These are phyloP conservation scores for Colletotrichum acutatum DNA, from an alignment of 2,329 filamentous ascomycete species.

Conservation along the genomic window DNA sequence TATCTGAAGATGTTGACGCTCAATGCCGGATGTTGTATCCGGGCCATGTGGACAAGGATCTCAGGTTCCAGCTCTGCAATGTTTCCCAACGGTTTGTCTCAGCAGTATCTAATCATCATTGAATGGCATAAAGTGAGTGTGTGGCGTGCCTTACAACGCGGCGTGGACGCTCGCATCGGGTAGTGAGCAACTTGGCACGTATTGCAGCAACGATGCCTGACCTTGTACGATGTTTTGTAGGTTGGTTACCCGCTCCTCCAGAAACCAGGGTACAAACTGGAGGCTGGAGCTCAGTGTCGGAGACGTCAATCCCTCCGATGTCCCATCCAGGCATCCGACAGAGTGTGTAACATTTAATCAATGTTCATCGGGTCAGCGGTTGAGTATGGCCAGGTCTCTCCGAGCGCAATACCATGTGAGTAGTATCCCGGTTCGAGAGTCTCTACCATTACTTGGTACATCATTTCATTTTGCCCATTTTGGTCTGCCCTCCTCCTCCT, in stretches of 20 bases:
- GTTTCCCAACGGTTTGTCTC: neutral
- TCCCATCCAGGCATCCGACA: neutral
- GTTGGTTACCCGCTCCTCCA: neutral
- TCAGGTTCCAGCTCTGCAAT: neutral
- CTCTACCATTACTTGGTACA: neutral
- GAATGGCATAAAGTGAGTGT: neutral
- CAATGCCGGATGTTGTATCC: conserved; percentile 5
- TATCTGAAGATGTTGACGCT: neutral
- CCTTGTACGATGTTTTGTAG: neutral
- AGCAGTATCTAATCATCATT: neutral
- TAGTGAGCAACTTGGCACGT: neutral
- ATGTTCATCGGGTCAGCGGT: neutral
- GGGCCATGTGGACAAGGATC: neutral
- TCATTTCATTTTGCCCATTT: neutral
- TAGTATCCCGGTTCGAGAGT: neutral
- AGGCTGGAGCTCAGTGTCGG: neutral
- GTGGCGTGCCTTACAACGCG: neutral
- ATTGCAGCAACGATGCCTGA: neutral
- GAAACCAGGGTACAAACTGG: neutral
- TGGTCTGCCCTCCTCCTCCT: neutral
- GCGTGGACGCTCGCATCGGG: neutral
- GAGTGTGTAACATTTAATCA: conserved; percentile 6
- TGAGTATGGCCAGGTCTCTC: neutral
- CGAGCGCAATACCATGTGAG: neutral
- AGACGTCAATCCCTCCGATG: neutral